Evolutionary conservation across 1,139 yeast species (phyloP).

Genomic region (Protomyces arabidopsidicola): DNA sequence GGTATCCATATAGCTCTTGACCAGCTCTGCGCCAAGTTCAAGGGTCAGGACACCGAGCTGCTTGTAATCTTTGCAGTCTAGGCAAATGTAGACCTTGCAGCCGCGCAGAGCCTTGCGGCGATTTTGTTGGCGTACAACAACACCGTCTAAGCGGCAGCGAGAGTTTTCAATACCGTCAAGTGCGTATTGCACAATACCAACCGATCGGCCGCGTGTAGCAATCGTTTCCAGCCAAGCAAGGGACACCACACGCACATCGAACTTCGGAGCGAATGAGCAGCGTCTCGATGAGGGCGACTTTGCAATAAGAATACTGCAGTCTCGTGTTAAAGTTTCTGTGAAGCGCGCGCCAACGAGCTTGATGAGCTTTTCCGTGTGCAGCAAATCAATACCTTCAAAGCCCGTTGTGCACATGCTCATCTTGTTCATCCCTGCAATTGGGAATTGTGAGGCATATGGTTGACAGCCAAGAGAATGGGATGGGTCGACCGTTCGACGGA

Average conservation of each 20-base stretch:
- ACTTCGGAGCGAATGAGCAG: slow-evolving; percentile 1
- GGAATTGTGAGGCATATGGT: slow-evolving; percentile 4
- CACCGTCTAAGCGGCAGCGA: slow-evolving; percentile 15
- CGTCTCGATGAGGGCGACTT: slow-evolving; percentile 8
- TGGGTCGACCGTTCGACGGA: not conserved
- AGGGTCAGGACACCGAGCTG: not conserved
- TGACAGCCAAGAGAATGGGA: not conserved
- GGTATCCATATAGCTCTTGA: not conserved
- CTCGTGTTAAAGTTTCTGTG: slow-evolving; percentile 11
- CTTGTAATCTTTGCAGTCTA: not conserved
- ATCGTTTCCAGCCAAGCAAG: slow-evolving; percentile 14
- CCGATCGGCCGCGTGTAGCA: slow-evolving; percentile 5
- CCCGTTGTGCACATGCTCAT: slow-evolving; percentile 21
- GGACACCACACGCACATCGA: slow-evolving; percentile 5
- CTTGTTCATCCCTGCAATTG: slow-evolving; percentile 9
- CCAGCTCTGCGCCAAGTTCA: not conserved
- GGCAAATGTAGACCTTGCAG: not conserved
- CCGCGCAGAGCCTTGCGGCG: not conserved
- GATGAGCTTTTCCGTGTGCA: slow-evolving; percentile 21
- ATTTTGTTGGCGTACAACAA: not conserved
- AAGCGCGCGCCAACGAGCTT: slow-evolving; percentile 12
- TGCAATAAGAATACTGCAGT: slow-evolving; percentile 12
- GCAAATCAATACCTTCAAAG: slow-evolving; percentile 10
- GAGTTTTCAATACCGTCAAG: slow-evolving; percentile 10
- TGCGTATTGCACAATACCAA: slow-evolving; percentile 9